phyloP scores from a whole-genome alignment of 2,329 filamentous ascomycete genomes.

The Berkeleyomyces basicola region DNA sequence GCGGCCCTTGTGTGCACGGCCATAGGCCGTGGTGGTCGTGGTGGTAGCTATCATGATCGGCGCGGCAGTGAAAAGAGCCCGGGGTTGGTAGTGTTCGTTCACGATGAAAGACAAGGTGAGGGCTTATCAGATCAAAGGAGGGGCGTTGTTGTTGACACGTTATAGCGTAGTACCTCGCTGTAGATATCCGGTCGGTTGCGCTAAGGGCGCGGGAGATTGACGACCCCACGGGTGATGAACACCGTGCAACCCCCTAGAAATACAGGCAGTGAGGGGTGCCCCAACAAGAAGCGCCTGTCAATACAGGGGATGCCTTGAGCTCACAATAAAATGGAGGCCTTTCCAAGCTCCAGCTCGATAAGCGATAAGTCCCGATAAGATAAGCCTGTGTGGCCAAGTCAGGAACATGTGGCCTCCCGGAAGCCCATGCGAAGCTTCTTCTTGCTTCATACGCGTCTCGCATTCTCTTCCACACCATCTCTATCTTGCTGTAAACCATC shows the following conservation, averaged over 20 bases:
- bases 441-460: not conserved
- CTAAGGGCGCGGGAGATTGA: too few species aligned
- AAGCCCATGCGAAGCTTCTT: not conserved
- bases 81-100: not conserved
- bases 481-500: conserved; percentile 10
- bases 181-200: too few species aligned
- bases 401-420: conserved; percentile 11
- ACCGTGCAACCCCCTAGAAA: too few species aligned
- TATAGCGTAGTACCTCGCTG: too few species aligned
- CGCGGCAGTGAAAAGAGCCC: not conserved
- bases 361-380: not conserved
- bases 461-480: conserved; percentile 9
- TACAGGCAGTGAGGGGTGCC: too few species aligned
- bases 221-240: too few species aligned
- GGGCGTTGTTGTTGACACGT: too few species aligned
- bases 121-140: conserved; percentile 1
- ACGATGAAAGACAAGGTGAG: not conserved
- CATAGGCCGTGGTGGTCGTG: not conserved
- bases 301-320: not conserved
- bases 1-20: conserved; percentile 5
- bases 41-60: not conserved
- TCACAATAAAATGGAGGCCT: not conserved
- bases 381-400: not conserved
- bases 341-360: not conserved
- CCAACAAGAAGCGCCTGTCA: not conserved